Conservation (phyloP, 1,139 yeast genomes). For the Candida glucosophila region DNA sequence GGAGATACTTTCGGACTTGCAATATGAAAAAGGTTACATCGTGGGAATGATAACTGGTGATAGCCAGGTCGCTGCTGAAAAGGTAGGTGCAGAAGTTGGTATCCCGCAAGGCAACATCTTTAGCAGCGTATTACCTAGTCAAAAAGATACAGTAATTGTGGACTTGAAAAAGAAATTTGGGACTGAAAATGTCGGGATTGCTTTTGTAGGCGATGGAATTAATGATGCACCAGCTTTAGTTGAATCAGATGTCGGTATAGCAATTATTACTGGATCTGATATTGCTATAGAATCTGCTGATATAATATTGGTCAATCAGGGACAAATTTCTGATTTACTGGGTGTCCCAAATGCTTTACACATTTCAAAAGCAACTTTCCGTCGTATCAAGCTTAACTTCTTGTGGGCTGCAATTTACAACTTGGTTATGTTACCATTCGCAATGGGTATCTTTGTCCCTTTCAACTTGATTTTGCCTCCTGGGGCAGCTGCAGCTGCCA, state of each 20-base stretch:
- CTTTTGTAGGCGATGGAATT: conserved; percentile 95
- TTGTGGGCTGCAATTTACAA: conserved; percentile 85
- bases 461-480: conserved; percentile 74
- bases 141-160: conserved; percentile 62
- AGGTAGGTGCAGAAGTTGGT: conserved; percentile 61
- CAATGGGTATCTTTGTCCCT: conserved; percentile 85
- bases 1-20: conserved; percentile 50
- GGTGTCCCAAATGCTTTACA: conserved; percentile 71
- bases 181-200: conserved; percentile 36
- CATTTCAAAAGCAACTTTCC: conserved; percentile 62
- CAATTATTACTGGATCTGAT: conserved; percentile 88
- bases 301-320: conserved; percentile 54
- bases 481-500: conserved; percentile 86
- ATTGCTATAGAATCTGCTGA: conserved; percentile 96
- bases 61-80: conserved; percentile 50
- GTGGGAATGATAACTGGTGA: conserved; percentile 96
- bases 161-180: conserved; percentile 42
- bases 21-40: conserved; percentile 39
- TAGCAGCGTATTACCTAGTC: conserved; percentile 71
- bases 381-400: conserved; percentile 71
- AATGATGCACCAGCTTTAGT: conserved; percentile 96
- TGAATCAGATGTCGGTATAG: conserved; percentile 81
- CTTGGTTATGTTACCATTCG: conserved; percentile 83
- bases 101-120: conserved; percentile 58
- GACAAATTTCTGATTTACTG: conserved; percentile 35